These are phyloP conservation scores for Wickerhamiella azyma DNA, from an alignment of 805 yeast genomes.

Conservation along the genomic window DNA sequence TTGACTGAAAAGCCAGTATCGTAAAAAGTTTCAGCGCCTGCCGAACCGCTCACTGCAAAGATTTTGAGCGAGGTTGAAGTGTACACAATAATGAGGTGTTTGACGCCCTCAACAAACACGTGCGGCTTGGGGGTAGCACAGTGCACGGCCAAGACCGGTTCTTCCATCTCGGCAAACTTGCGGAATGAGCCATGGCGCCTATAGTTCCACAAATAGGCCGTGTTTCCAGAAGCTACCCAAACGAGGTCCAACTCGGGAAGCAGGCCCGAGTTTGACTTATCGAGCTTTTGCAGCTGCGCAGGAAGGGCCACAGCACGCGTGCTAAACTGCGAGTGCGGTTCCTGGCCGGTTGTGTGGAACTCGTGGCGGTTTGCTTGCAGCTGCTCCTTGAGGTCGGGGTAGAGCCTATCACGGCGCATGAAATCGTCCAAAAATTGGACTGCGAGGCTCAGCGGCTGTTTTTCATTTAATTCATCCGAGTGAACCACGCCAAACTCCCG, in stretches of 20 bases:
- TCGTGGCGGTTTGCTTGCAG: constrained; percentile 15
- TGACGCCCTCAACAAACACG: constrained; percentile 67
- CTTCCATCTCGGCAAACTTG: constrained; percentile 69
- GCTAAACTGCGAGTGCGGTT: constrained; percentile 8
- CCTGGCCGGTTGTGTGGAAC: constrained; percentile 7
- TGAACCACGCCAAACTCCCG: constrained; percentile 7
- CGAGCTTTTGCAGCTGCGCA: constrained; percentile 4
- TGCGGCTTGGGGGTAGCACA: constrained; percentile 71
- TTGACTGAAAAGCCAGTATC: constrained; percentile 82
- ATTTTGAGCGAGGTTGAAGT: constrained; percentile 71
- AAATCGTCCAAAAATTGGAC: constrained; percentile 18
- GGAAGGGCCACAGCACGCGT: constrained; percentile 14
- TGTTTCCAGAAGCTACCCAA: constrained; percentile 77
- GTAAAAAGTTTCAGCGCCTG: constrained; percentile 55
- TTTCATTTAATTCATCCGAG: not conserved
- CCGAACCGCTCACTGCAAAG: constrained; percentile 56
- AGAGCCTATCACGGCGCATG: constrained; percentile 14
- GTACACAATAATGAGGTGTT: constrained; percentile 57
- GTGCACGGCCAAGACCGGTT: constrained; percentile 61
- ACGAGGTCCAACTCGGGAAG: constrained; percentile 68
- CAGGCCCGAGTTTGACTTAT: constrained; percentile 50
- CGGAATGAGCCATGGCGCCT: constrained; percentile 49
- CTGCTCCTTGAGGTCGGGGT: constrained; percentile 17
- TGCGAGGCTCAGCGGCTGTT: constrained; percentile 15
- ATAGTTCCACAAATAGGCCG: constrained; percentile 75